Base-by-base conservation (phyloP, 495 filamentous ascomycete species). In the Pyrenopolyporus hunteri region DNA sequence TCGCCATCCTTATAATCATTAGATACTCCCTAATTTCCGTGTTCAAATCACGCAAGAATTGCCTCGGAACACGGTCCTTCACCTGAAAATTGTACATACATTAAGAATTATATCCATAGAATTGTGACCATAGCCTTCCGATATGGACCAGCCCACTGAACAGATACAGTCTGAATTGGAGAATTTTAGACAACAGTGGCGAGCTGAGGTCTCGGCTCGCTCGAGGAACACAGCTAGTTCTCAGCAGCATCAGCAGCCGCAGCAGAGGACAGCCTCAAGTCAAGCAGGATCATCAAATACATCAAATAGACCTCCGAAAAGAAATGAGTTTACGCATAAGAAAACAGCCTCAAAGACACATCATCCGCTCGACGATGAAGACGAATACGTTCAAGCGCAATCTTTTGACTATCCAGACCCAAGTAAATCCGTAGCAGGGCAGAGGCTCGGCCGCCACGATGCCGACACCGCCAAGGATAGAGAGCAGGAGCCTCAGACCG, bases 161-260 rank as follows among this genome's bases (percentile, higher is more conserved):
- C 69, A 67, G 46, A 69, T 71, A 33, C 86, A 87, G 75, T 81
- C 83, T 40, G 91, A 94, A 72, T 82, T 96, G 63, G 87, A 93
- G 67, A 82, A 77, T 26, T 96, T 96, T 75, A 88, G 91, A 65
- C 80, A 83, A 64, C 81, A 91, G 79, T 96, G 91, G 91, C 83
- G 84, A 43, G 87, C 89, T 64, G 91, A 96, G 74, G 92, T 96
- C 19, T 66, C 69, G 32, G 60, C 66, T 36, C 33, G 78, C 79
- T 13, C 83, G 79, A 53, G 81, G 82, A 70, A 63, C 6, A 39
- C 57, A 10, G 17, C 37, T 20, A 16, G 32, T 10, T 44, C 61
- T 26, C 58, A 52, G 22, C 58, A 35, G 20, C 53, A 31, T 28
- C 35, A 28, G 2, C 57, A 32, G n/a, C n/a, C n/a, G 4, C 48